These are phyloP conservation scores for Selaginella tamariscina DNA, from an alignment of 75 land plant species.

Conservation along the genomic window DNA sequence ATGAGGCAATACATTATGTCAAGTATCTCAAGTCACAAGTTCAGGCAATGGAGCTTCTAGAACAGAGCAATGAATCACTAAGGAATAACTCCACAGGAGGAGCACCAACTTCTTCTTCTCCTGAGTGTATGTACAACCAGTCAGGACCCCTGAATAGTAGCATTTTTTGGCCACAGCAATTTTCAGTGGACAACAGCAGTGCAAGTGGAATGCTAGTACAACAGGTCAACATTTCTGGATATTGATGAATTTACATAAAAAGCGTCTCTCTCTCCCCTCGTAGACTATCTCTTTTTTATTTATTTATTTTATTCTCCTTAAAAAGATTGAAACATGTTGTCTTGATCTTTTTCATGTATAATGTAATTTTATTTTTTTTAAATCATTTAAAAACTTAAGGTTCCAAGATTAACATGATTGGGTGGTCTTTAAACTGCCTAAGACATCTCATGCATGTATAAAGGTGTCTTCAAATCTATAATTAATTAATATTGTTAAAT, in stretches of 20 bases:
- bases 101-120: background rate
- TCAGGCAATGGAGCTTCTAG: conserved; percentile 35
- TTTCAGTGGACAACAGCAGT: background rate
- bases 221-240: conserved; percentile 1
- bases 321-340: too few species aligned
- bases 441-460: too few species aligned
- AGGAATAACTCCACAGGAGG: background rate
- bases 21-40: conserved; percentile 74
- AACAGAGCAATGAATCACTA: background rate
- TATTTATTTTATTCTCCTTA: too few species aligned
- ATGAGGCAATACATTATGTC: conserved; percentile 81
- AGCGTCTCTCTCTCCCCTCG: too few species aligned
- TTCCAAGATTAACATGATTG: too few species aligned
- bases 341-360: too few species aligned
- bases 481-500: too few species aligned
- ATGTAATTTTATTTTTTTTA: too few species aligned
- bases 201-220: background rate
- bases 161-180: background rate
- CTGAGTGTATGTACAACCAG: background rate
- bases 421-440: too few species aligned
- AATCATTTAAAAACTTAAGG: too few species aligned
- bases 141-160: background rate
- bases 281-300: too few species aligned
- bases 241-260: background rate
- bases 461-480: too few species aligned